These are phyloP conservation scores for Purpureocillium lavendulum DNA, from an alignment of 2,329 filamentous ascomycete genomes.

Conservation along the genomic window DNA sequence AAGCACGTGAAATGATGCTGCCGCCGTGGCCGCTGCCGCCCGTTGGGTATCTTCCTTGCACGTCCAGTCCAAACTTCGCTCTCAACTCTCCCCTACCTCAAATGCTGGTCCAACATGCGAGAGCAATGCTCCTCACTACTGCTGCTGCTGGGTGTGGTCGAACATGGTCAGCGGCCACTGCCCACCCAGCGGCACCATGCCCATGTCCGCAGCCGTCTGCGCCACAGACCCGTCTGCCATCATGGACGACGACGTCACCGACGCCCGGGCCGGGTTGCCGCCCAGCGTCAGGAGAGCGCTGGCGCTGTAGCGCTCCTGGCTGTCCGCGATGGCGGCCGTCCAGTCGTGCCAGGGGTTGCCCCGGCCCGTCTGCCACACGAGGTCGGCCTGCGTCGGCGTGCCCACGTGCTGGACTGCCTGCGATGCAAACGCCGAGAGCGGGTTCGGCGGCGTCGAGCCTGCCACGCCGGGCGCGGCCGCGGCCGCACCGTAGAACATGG, in stretches of 20 bases:
- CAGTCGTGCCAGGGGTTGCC: conserved; percentile 47
- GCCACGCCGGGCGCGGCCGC: conserved; percentile 2
- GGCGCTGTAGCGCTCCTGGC: conserved; percentile 40
- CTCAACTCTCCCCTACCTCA: no score
- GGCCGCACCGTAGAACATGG: conserved; percentile 19
- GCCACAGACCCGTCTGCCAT: conserved; percentile 3
- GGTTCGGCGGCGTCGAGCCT: conserved; percentile 18
- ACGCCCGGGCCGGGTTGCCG: conserved; percentile 12
- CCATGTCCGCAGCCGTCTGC: conserved; percentile 11
- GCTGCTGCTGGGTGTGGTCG: conserved; percentile 12
- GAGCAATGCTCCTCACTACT: not conserved
- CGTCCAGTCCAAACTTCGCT: conserved; percentile 2
- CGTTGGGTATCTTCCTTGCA: not conserved
- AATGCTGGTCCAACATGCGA: no score
- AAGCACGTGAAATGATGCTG: no score
- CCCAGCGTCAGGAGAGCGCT: conserved; percentile 40
- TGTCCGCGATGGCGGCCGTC: conserved; percentile 42
- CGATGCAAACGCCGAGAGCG: conserved; percentile 30
- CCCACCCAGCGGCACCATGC: conserved; percentile 15
- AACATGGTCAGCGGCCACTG: conserved; percentile 24
- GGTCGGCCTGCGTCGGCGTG: conserved; percentile 15
- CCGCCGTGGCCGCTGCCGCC: no score
- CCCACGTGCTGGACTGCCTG: conserved; percentile 27
- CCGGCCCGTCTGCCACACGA: conserved; percentile 22
- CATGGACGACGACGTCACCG: not conserved